A percentile compares a stretch with the other conserved stretches of the same genome.
These are phyloP conservation scores for Pholiota microspora DNA, from an alignment of 768 basidiomycete species.

Conservation along the genomic window DNA sequence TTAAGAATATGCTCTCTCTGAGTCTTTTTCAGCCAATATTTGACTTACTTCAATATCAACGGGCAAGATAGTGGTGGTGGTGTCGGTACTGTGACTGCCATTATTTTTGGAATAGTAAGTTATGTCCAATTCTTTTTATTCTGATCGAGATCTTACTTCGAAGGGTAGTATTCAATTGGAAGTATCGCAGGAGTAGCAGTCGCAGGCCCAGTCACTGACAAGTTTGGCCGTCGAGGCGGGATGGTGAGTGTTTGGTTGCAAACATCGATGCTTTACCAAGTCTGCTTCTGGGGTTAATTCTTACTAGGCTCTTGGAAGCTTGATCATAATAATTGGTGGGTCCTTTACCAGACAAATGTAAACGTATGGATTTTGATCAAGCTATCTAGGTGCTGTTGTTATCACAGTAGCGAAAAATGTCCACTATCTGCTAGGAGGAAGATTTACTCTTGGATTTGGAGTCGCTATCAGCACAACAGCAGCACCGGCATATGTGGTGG, in stretches of 20 bases:
- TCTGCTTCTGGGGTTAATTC: background rate
- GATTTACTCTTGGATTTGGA: constrained; percentile 54
- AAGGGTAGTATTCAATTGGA: constrained; percentile 40
- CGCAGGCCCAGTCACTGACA: constrained; percentile 41
- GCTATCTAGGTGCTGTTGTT: constrained; percentile 38
- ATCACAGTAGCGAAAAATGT: constrained; percentile 42
- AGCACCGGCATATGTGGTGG: constrained; percentile 48
- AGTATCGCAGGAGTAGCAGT: constrained; percentile 36
- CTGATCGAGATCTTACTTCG: background rate
- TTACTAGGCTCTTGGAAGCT: constrained; percentile 34
- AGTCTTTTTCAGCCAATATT: constrained; percentile 30
- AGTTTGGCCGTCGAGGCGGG: constrained; percentile 41
- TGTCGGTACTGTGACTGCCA: constrained; percentile 39
- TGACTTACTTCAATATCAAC: constrained; percentile 38
- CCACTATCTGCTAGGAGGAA: constrained; percentile 48
- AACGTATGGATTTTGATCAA: background rate
- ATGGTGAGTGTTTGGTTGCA: constrained; percentile 28
- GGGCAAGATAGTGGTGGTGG: constrained; percentile 42
- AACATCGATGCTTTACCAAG: background rate
- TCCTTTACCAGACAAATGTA: background rate
- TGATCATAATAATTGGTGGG: constrained; percentile 37
- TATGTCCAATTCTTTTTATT: background rate
- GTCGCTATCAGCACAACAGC: constrained; percentile 45
- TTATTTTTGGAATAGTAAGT: constrained; percentile 45
- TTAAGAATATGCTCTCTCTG: constrained; percentile 1